These are phyloP conservation scores for Fusarium sp. DNA, from an alignment of 2,329 filamentous ascomycete genomes.

Conservation along the genomic window DNA sequence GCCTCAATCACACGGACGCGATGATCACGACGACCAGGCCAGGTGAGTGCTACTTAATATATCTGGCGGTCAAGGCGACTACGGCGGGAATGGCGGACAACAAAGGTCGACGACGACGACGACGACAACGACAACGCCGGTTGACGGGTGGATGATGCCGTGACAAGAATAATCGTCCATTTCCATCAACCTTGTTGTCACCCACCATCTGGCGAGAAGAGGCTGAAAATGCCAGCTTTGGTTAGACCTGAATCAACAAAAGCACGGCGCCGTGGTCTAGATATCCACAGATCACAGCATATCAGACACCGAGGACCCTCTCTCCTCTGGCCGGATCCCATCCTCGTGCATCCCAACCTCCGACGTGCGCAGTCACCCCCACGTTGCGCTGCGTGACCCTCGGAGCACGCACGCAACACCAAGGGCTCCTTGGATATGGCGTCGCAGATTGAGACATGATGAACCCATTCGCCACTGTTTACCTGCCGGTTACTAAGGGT, in stretches of 20 bases:
- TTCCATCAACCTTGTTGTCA: not conserved
- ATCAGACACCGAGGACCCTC: conserved; percentile 6
- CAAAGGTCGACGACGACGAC: conserved; percentile 20
- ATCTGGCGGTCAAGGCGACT: conserved; percentile 12
- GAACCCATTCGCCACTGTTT: conserved; percentile 37
- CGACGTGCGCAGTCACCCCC: conserved; percentile 23
- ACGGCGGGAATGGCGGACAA: conserved; percentile 18
- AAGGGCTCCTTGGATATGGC: conserved; percentile 32
- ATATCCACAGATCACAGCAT: conserved; percentile 7
- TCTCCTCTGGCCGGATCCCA: not conserved
- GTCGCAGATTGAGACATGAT: conserved; percentile 41
- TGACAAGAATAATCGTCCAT: conserved; percentile 1
- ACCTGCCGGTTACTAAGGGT: conserved; percentile 16
- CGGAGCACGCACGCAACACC: conserved; percentile 21
- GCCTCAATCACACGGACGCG: conserved; percentile 33
- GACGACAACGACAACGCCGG: conserved; percentile 24
- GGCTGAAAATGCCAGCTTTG: conserved; percentile 4
- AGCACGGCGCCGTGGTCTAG: not conserved
- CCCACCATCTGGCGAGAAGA: conserved; percentile 1
- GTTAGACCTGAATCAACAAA: not conserved
- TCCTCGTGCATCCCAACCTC: conserved; percentile 12
- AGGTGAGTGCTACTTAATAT: not conserved
- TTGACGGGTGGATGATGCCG: conserved; percentile 32
- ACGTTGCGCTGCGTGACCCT: conserved; percentile 37
- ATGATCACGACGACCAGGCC: conserved; percentile 3